phyloP scores from a whole-genome alignment of 345 rosid species.

The Xanthoceras sorbifolium region DNA sequence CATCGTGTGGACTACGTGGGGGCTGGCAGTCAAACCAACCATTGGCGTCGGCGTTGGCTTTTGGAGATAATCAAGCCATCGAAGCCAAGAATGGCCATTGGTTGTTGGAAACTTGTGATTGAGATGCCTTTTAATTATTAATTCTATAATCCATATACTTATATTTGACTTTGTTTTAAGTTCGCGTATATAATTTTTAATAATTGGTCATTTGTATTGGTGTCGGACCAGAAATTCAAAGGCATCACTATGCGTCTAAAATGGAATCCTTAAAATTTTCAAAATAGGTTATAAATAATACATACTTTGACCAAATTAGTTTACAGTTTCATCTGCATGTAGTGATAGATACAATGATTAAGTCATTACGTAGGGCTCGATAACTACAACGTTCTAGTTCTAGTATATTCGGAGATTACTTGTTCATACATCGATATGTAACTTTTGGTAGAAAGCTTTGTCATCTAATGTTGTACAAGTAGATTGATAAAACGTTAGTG shows the following conservation, averaged over 20 bases:
- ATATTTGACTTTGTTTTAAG: not conserved
- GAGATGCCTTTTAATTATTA: not conserved
- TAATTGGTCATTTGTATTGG: not conserved
- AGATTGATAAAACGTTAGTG: too few species aligned
- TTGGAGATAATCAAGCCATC: too few species aligned
- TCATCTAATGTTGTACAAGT: too few species aligned
- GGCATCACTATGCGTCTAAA: not conserved
- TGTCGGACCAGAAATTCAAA: not conserved
- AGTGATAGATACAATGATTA: too few species aligned
- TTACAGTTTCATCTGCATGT: too few species aligned
- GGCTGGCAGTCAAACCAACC: constrained; percentile 1
- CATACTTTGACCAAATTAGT: too few species aligned
- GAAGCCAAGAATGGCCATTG: not conserved
- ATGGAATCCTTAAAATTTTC: not conserved
- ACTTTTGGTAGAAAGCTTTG: too few species aligned
- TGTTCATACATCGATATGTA: too few species aligned
- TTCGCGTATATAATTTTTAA: not conserved
- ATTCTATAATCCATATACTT: too few species aligned
- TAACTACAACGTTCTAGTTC: too few species aligned
- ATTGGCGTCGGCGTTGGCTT: not conserved
- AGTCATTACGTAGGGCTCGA: too few species aligned
- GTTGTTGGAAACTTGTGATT: not conserved
- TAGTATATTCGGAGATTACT: too few species aligned
- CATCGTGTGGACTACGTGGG: not conserved
- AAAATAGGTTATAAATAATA: not conserved